These are phyloP conservation scores for Irpex sp. DNA, from an alignment of 1,284 basidiomycete genomes.

Conservation along the genomic window DNA sequence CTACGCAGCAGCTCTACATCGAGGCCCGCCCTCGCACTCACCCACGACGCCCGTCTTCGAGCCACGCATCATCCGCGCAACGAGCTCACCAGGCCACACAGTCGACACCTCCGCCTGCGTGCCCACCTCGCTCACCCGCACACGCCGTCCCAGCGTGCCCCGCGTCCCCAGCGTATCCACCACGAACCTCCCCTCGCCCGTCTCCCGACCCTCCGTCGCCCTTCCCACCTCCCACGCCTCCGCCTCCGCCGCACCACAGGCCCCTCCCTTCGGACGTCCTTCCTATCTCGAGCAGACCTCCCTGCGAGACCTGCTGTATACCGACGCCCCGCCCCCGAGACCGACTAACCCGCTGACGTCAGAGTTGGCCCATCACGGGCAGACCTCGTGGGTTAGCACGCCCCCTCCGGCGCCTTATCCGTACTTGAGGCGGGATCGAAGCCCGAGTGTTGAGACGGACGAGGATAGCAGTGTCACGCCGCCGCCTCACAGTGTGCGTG, in stretches of 20 bases:
- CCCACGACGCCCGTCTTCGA: constrained; percentile 38
- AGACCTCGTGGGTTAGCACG: constrained; percentile 6
- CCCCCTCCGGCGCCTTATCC: constrained; percentile 22
- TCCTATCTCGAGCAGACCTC: constrained; percentile 71
- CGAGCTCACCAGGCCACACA: constrained; percentile 10
- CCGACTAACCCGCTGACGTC: constrained; percentile 23
- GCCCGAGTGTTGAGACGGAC: constrained; percentile 37
- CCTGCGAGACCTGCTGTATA: constrained; percentile 60
- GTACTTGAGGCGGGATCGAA: constrained; percentile 25
- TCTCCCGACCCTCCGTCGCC: constrained; percentile 11
- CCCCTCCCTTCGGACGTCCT: constrained; percentile 53
- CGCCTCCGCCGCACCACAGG: constrained; percentile 10
- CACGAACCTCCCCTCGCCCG: constrained; percentile 24
- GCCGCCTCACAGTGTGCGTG: constrained; percentile 40
- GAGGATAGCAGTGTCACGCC: constrained; percentile 59
- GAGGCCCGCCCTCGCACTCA: constrained; percentile 13
- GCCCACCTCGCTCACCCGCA: constrained; percentile 7
- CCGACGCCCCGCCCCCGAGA: constrained; percentile 45
- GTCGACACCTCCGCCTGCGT: constrained; percentile 10
- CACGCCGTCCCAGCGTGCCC: constrained; percentile 10
- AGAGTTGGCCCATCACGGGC: constrained; percentile 16
- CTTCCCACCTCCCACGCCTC: constrained; percentile 10
- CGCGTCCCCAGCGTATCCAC: constrained; percentile 32
- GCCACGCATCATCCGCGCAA: constrained; percentile 59
- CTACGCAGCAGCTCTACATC: constrained; percentile 14